Evolutionary conservation across 1,284 basidiomycete species (phyloP).

Genomic region (Trichosporon sp.): DNA sequence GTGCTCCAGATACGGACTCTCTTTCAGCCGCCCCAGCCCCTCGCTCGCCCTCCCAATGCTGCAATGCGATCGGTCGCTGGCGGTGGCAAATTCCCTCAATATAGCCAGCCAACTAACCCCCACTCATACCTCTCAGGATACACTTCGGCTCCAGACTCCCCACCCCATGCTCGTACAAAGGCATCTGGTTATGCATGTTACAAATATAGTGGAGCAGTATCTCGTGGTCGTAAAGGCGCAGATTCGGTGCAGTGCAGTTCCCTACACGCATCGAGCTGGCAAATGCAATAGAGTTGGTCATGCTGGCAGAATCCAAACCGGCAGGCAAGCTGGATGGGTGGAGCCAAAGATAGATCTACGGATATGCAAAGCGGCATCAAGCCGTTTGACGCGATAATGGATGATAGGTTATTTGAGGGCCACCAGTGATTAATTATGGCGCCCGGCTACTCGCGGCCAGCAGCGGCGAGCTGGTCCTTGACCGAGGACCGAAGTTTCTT

Average conservation of each 20-base stretch:
- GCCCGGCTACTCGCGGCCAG: background rate
- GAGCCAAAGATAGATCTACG: background rate
- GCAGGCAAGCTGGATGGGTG: background rate
- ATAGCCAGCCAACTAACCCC: background rate
- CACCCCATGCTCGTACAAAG: background rate
- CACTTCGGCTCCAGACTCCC: background rate
- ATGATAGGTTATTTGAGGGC: background rate
- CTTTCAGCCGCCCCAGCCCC: background rate
- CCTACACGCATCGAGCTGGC: background rate
- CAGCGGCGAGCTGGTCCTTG: slow-evolving; percentile 30
- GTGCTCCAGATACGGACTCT: background rate
- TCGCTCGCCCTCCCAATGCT: too few species aligned
- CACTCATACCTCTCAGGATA: background rate
- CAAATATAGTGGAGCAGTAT: background rate
- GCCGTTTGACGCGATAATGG: background rate
- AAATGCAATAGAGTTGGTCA: background rate
- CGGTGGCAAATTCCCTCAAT: background rate
- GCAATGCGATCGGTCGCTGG: too few species aligned
- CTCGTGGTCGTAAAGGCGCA: background rate
- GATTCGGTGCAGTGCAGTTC: background rate
- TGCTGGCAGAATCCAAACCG: background rate
- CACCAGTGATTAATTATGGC: too few species aligned
- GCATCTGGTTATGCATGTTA: background rate
- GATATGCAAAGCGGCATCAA: background rate
- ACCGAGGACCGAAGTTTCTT: slow-evolving; percentile 33